phyloP scores from a whole-genome alignment of 2,329 filamentous ascomycete genomes.

The Colletotrichum chrysophilum region DNA sequence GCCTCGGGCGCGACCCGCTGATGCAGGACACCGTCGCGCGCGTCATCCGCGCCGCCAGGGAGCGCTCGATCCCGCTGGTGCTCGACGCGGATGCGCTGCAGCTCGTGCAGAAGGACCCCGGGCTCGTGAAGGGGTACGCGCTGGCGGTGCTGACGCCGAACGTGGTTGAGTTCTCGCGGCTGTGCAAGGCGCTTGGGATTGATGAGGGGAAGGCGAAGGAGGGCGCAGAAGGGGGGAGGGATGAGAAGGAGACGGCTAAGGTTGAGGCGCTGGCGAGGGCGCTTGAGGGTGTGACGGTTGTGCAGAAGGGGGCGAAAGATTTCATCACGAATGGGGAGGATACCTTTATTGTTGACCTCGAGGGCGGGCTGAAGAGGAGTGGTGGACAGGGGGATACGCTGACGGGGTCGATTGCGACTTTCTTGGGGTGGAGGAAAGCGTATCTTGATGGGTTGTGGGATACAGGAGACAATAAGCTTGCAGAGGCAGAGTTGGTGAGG shows the following conservation, averaged over 20 bases:
- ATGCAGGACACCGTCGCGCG: slow-evolving; percentile 87
- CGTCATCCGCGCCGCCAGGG: slow-evolving; percentile 80
- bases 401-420: slow-evolving; percentile 86
- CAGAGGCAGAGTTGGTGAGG: slow-evolving; percentile 68
- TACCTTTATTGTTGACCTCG: slow-evolving; percentile 78
- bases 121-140: slow-evolving; percentile 79
- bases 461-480: slow-evolving; percentile 29
- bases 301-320: slow-evolving; percentile 87
- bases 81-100: slow-evolving; percentile 90
- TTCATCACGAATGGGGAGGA: slow-evolving; percentile 80
- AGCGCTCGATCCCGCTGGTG: slow-evolving; percentile 77
- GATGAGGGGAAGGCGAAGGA: slow-evolving; percentile 52
- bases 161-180: slow-evolving; percentile 85
- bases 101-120: slow-evolving; percentile 77
- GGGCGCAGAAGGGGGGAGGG: slow-evolving; percentile 27
- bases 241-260: slow-evolving; percentile 38
- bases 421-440: slow-evolving; percentile 86
- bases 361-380: slow-evolving; percentile 86
- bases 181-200: slow-evolving; percentile 78
- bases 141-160: slow-evolving; percentile 93
- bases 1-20: slow-evolving; percentile 84
- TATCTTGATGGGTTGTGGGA: slow-evolving; percentile 84
- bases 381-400: slow-evolving; percentile 96
- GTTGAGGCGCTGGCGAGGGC: slow-evolving; percentile 74
- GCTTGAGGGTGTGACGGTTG: slow-evolving; percentile 85